These are phyloP conservation scores for Fusarium torulosum DNA, from an alignment of 2,329 filamentous ascomycete genomes.

Conservation along the genomic window DNA sequence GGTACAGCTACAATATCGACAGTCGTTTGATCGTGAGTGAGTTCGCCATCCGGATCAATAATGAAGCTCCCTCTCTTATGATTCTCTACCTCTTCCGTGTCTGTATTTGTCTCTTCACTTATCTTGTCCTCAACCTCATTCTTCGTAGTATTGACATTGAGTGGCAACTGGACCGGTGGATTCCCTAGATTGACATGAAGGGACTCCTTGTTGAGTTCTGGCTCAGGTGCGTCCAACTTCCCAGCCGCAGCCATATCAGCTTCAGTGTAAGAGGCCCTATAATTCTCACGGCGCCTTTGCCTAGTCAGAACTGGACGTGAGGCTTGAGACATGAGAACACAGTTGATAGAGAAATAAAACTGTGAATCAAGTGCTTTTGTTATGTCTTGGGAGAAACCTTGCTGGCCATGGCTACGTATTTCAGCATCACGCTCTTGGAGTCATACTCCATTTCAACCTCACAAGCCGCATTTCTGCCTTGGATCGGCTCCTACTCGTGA, in stretches of 20 bases:
- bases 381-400: not conserved
- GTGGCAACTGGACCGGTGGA: constrained; percentile 40
- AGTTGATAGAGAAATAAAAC: not conserved
- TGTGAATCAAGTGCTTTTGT: constrained; percentile 1
- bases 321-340: constrained; percentile 35
- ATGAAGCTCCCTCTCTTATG: constrained; percentile 46
- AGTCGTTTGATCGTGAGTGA: constrained; percentile 64
- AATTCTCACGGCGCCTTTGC: constrained; percentile 31
- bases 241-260: constrained; percentile 37
- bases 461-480: constrained; percentile 34
- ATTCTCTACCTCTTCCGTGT: not conserved
- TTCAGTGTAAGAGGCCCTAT: constrained; percentile 12
- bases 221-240: constrained; percentile 16
- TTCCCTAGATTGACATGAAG: constrained; percentile 48
- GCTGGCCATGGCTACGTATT: not conserved
- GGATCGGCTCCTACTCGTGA: constrained; percentile 33
- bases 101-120: constrained; percentile 13
- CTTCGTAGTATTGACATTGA: constrained; percentile 35
- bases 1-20: constrained; percentile 68
- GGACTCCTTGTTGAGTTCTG: constrained; percentile 42
- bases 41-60: constrained; percentile 53
- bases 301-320: constrained; percentile 12
- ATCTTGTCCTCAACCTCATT: constrained; percentile 3
- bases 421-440: constrained; percentile 7
- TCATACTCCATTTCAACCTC: constrained; percentile 28